These are phyloP conservation scores for Salix arbutifolia DNA, from an alignment of 345 rosid genomes.

Conservation along the genomic window DNA sequence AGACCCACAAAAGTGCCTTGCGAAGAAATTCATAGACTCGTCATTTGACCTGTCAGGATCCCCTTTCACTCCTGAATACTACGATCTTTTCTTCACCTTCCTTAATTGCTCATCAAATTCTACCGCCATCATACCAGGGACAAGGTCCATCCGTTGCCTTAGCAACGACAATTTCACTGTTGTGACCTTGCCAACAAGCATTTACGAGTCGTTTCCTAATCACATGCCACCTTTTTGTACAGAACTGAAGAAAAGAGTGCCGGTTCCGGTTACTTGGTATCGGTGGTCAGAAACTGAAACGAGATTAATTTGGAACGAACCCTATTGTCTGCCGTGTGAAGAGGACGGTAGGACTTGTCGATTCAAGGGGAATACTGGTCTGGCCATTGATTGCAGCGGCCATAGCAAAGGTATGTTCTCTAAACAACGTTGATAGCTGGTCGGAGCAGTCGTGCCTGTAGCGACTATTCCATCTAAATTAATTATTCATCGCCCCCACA, in stretches of 20 bases:
- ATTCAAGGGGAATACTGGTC: slow-evolving; percentile 1
- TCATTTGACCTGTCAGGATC: slow-evolving; percentile 25
- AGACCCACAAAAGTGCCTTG: slow-evolving; percentile 43
- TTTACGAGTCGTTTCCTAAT: neutral
- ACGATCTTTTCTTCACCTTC: slow-evolving; percentile 16
- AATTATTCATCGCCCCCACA: neutral
- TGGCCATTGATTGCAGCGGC: slow-evolving; percentile 27
- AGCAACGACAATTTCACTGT: slow-evolving; percentile 29
- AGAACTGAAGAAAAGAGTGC: neutral
- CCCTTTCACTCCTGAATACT: neutral
- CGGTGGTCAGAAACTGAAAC: neutral
- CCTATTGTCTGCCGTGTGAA: slow-evolving; percentile 40
- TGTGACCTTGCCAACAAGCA: neutral
- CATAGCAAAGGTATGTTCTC: neutral
- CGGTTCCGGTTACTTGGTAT: slow-evolving; percentile 25
- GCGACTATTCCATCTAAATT: neutral
- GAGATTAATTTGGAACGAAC: slow-evolving; percentile 32
- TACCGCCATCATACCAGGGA: neutral
- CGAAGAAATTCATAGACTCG: slow-evolving; percentile 19
- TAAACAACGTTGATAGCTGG: neutral
- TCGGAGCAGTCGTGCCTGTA: neutral
- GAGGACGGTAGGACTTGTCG: slow-evolving; percentile 34
- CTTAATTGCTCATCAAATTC: slow-evolving; percentile 28
- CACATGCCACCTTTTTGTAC: slow-evolving; percentile 7
- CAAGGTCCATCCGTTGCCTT: slow-evolving; percentile 30